Conservation (phyloP, 192 early-diverging fungal species). For the Entomortierella parvispora region DNA sequence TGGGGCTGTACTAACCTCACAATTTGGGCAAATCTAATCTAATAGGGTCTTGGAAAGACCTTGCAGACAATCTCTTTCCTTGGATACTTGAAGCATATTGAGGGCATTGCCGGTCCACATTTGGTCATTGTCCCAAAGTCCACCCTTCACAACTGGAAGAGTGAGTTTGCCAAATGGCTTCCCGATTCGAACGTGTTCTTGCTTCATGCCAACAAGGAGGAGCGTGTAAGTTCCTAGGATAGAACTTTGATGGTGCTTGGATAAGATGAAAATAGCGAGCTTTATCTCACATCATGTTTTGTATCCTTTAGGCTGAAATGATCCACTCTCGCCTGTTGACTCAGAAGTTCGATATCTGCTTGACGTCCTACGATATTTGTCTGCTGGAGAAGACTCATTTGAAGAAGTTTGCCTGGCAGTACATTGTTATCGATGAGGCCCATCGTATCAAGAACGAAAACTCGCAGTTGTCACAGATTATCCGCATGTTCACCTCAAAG, state of each 20-base stretch:
- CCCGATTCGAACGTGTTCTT: slow-evolving; percentile 89
- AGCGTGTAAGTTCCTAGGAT: slow-evolving; percentile 63
- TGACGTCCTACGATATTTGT: slow-evolving; percentile 98
- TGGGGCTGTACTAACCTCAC: no score
- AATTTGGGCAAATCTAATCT: background rate
- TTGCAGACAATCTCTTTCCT: slow-evolving; percentile 97
- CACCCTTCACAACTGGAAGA: slow-evolving; percentile 96
- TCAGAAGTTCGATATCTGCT: slow-evolving; percentile 87
- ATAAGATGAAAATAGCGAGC: background rate
- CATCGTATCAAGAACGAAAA: slow-evolving; percentile 99
- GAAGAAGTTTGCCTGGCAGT: slow-evolving; percentile 90
- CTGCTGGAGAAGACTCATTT: slow-evolving; percentile 88
- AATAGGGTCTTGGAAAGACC: slow-evolving; percentile 94
- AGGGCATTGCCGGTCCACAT: slow-evolving; percentile 85
- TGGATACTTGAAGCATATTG: slow-evolving; percentile 90
- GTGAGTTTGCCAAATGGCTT: slow-evolving; percentile 92
- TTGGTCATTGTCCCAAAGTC: slow-evolving; percentile 97
- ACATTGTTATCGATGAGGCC: slow-evolving; percentile 95
- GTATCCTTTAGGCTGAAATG: slow-evolving; percentile 55
- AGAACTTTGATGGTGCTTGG: background rate
- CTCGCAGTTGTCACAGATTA: slow-evolving; percentile 94
- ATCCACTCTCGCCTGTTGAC: slow-evolving; percentile 65
- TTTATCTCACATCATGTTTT: slow-evolving; percentile 8
- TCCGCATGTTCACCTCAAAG: slow-evolving; percentile 87
- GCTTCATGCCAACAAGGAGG: slow-evolving; percentile 90